Evolutionary conservation across 306 rosid genomes (phyloP), one percentile per base, ranked within the genome.

Genomic region (Malus sylvestris): DNA sequence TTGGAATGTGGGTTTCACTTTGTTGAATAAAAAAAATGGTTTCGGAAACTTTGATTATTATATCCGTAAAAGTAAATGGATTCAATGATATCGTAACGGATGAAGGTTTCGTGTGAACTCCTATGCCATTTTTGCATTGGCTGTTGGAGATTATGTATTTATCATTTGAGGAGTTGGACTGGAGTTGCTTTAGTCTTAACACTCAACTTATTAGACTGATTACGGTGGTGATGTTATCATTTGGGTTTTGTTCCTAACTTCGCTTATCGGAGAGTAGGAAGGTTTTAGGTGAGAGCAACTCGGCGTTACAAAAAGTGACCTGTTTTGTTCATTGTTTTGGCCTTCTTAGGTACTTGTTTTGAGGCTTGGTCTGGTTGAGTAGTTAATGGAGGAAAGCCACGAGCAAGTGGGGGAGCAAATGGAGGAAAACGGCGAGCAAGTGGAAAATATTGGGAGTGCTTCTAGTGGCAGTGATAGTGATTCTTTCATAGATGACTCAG

Each of bases 401-500:
- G 19, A 27, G 11, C 2, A 75, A 80, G 89, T 93, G 97, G 97
- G 83, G 72, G 90, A 64, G 42, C 68, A 8, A 64, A 44, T 75
- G 68, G 76, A 76, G 58, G 82, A 52, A 75, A 82, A 74, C 66
- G 81, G 70, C 38, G 88, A 85, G 73, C 87, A 90, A 69, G 84
- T 84, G 32, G 91, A 89, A 59, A 92, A 88, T 81, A 81, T 83
- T 23, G 93, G 80, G 46, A 78, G 86, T 79, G 84, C 81, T 77
- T 88, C 93, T 55, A 81, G 85, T 51, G 92, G 42, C 29, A 73
- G 77, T 44, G 77, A 60, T 25, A 35, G 32, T 0, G 77, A 85
- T 81, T 91, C 97, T 76, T 85, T 83, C 67, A 76, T 80, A 29
- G 97, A 88, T 12, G 90, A 81, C 49, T 93, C 89, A 23, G 97